Percentiles rank a stretch among this genome's conserved stretches.
These are phyloP conservation scores for Colletotrichum noveboracense DNA, from an alignment of 2,329 filamentous ascomycete species.

Conservation along the genomic window DNA sequence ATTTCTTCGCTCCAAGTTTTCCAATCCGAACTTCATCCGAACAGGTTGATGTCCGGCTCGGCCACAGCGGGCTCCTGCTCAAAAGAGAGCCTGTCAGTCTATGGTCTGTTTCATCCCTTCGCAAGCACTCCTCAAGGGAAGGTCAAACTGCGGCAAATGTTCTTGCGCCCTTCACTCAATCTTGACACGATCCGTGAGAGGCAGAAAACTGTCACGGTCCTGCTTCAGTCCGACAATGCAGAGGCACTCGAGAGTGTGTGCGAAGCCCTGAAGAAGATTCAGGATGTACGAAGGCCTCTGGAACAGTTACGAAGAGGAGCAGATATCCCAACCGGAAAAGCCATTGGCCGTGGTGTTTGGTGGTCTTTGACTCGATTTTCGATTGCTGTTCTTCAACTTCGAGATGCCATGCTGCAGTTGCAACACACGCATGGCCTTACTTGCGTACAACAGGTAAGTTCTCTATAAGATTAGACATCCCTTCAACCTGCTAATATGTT, in stretches of 20 bases:
- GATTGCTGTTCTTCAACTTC: slow-evolving; percentile 70
- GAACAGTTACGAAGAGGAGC: slow-evolving; percentile 79
- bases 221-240: slow-evolving; percentile 73
- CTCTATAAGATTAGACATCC: background rate
- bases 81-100: slow-evolving; percentile 85
- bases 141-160: slow-evolving; percentile 74
- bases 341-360: slow-evolving; percentile 74
- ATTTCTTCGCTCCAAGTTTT: slow-evolving; percentile 85
- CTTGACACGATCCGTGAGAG: slow-evolving; percentile 72
- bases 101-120: slow-evolving; percentile 79
- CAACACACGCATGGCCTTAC: slow-evolving; percentile 54
- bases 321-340: slow-evolving; percentile 54
- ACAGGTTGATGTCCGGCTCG: slow-evolving; percentile 74
- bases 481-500: background rate
- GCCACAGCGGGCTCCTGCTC: slow-evolving; percentile 56
- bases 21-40: slow-evolving; percentile 82
- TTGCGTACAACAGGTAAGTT: slow-evolving; percentile 58
- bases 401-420: slow-evolving; percentile 66
- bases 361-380: slow-evolving; percentile 74
- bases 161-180: slow-evolving; percentile 79
- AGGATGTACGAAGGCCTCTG: slow-evolving; percentile 75
- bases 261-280: slow-evolving; percentile 71
- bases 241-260: slow-evolving; percentile 59
- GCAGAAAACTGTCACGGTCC: slow-evolving; percentile 69
- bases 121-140: slow-evolving; percentile 83